phyloP scores from a whole-genome alignment of 805 yeast species.

The Metschnikowia santaceciliae region DNA sequence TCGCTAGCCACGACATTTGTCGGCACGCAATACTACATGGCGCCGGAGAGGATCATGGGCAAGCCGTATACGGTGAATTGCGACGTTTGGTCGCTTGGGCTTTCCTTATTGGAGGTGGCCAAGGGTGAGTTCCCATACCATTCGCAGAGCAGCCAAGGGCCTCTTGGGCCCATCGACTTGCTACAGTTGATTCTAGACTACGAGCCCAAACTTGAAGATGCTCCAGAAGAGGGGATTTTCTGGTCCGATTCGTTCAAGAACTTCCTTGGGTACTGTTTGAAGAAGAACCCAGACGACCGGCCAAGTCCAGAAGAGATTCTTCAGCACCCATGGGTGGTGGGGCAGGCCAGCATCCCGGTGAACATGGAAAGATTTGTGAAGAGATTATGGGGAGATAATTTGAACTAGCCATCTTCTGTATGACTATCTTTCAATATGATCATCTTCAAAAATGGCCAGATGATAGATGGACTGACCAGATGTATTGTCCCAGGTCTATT shows the following conservation, averaged over 20 bases:
- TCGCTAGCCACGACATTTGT: conserved; percentile 95
- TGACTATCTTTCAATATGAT: too few relatives aligned
- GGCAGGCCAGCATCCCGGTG: conserved; percentile 68
- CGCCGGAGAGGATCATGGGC: conserved; percentile 95
- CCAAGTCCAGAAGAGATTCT: conserved; percentile 95
- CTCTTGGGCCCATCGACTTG: conserved; percentile 73
- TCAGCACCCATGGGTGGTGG: conserved; percentile 86
- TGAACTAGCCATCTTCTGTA: not conserved
- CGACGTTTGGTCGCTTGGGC: conserved; percentile 95
- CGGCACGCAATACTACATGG: conserved; percentile 98
- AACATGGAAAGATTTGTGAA: conserved; percentile 83
- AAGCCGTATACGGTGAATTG: conserved; percentile 93
- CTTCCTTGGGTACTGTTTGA: conserved; percentile 75
- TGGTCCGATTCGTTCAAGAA: conserved; percentile 86
- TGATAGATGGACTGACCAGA: too few relatives aligned
- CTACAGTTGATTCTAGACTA: conserved; percentile 75
- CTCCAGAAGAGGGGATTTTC: conserved; percentile 64
- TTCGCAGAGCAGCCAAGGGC: conserved; percentile 26
- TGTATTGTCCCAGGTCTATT: too few relatives aligned
- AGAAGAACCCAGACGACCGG: conserved; percentile 71
- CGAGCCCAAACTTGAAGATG: conserved; percentile 76
- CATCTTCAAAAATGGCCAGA: too few relatives aligned
- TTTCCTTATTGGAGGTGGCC: conserved; percentile 90
- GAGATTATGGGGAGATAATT: conserved; percentile 56
- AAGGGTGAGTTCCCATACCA: conserved; percentile 82